Evolutionary conservation across 768 basidiomycete genomes (phyloP).

Genomic region (Pulveroboletus frians): DNA sequence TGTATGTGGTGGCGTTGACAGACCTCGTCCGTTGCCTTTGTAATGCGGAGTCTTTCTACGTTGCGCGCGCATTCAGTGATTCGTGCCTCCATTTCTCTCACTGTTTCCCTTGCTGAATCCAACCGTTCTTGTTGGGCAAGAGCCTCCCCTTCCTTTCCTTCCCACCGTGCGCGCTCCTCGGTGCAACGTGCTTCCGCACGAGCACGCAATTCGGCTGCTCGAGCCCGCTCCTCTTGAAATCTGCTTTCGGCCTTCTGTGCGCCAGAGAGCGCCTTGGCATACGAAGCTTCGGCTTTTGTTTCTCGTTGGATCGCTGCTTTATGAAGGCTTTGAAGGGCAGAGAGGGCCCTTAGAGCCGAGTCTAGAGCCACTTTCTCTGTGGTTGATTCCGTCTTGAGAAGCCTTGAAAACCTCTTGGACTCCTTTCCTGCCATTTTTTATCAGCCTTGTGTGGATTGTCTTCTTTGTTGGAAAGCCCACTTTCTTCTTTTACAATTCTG

Average conservation of each 20-base stretch:
- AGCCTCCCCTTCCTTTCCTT: slow-evolving; percentile 46
- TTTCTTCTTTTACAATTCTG: slow-evolving; percentile 47
- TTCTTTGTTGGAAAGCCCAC: slow-evolving; percentile 31
- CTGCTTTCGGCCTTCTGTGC: slow-evolving; percentile 62
- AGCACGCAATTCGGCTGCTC: slow-evolving; percentile 46
- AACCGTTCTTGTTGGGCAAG: slow-evolving; percentile 43
- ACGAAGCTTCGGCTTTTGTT: slow-evolving; percentile 46
- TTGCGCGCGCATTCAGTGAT: slow-evolving; percentile 70
- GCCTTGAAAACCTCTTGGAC: slow-evolving; percentile 56
- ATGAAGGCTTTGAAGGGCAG: slow-evolving; percentile 65
- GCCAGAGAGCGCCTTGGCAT: slow-evolving; percentile 47
- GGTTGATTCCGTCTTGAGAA: slow-evolving; percentile 66
- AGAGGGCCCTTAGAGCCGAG: slow-evolving; percentile 59
- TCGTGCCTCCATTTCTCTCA: slow-evolving; percentile 53
- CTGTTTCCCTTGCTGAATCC: slow-evolving; percentile 47
- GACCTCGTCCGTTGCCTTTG: slow-evolving; percentile 65
- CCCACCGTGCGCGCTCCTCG: slow-evolving; percentile 56
- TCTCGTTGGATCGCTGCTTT: slow-evolving; percentile 64
- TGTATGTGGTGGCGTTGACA: slow-evolving; percentile 8
- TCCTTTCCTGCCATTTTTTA: slow-evolving; percentile 43
- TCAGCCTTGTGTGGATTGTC: background rate
- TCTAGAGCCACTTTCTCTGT: slow-evolving; percentile 59
- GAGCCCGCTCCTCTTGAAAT: slow-evolving; percentile 57
- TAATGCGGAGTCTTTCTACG: slow-evolving; percentile 58
- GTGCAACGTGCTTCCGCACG: slow-evolving; percentile 42